Conservation (phyloP, 345 rosid species). For the Eucalyptus camaldulensis region DNA sequence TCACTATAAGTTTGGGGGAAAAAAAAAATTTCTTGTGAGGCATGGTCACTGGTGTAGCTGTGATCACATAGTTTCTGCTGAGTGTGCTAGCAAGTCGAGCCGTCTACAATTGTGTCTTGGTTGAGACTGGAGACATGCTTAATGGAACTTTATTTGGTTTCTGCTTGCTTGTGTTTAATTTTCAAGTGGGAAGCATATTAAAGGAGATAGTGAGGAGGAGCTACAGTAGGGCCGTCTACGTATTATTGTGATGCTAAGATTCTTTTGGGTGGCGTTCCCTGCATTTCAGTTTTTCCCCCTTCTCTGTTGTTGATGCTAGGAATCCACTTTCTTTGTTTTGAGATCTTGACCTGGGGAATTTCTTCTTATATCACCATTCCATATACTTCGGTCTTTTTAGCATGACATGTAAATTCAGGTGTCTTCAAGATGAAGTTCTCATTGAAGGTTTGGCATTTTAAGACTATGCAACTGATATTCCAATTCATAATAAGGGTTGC, state of each 20-base stretch:
- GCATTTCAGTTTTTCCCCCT: background rate
- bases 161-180: background rate
- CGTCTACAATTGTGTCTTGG: background rate
- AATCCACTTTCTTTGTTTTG: background rate
- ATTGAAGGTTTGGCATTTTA: background rate
- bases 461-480: background rate
- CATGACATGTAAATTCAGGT: background rate
- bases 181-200: background rate
- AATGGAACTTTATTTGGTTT: background rate
- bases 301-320: background rate
- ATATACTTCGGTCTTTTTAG: background rate
- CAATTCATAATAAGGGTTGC: background rate
- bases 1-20: background rate
- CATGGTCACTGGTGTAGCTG: background rate
- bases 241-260: background rate
- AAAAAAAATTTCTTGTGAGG: background rate
- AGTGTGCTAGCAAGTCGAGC: background rate
- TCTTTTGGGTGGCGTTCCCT: background rate
- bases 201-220: background rate
- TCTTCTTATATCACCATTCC: background rate
- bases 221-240: background rate
- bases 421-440: background rate
- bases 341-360: background rate
- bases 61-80: background rate
- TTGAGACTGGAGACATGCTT: background rate